These are phyloP conservation scores for Fusarium tuaranense DNA, from an alignment of 2,329 filamentous ascomycete species.

Conservation along the genomic window DNA sequence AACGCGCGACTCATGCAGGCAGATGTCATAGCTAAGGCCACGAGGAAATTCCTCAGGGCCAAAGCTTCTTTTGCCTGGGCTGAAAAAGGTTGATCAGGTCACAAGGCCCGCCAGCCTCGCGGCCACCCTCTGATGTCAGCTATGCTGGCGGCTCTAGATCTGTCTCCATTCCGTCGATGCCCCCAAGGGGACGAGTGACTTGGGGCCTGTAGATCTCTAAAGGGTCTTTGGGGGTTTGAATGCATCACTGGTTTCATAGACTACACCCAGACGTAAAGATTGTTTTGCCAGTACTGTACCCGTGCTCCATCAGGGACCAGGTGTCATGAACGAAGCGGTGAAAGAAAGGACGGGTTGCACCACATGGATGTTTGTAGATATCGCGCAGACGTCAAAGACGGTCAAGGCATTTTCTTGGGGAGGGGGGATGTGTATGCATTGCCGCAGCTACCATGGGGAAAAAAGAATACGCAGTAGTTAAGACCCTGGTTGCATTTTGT, in stretches of 20 bases:
- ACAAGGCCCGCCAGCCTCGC: constrained; percentile 20
- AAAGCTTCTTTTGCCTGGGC: constrained; percentile 27
- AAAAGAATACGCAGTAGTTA: not conserved
- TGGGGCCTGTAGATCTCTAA: not conserved
- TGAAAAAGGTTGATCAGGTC: constrained; percentile 30
- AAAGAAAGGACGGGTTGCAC: constrained; percentile 10
- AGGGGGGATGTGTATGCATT: constrained; percentile 9
- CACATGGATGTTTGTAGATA: not conserved
- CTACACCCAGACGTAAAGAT: not conserved
- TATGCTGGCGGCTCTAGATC: constrained; percentile 27
- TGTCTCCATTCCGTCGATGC: constrained; percentile 37
- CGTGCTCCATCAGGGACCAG: constrained; percentile 4
- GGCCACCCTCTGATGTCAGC: constrained; percentile 35
- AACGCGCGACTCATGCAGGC: constrained; percentile 27
- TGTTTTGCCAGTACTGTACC: not conserved
- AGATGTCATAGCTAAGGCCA: constrained; percentile 28
- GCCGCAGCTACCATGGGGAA: constrained; percentile 3
- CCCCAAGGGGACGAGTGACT: constrained; percentile 13
- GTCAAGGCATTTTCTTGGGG: constrained; percentile 14
- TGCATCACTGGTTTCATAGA: not conserved
- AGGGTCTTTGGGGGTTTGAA: not conserved
- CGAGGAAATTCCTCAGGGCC: constrained; percentile 23
- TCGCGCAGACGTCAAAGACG: constrained; percentile 28
- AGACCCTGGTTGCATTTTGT: constrained; percentile 28
- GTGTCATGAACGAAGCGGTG: constrained; percentile 24